Percentiles rank a stretch among this genome's conserved stretches.
Conservation (phyloP, 345 rosid genomes). For the Gossypium anomalum region DNA sequence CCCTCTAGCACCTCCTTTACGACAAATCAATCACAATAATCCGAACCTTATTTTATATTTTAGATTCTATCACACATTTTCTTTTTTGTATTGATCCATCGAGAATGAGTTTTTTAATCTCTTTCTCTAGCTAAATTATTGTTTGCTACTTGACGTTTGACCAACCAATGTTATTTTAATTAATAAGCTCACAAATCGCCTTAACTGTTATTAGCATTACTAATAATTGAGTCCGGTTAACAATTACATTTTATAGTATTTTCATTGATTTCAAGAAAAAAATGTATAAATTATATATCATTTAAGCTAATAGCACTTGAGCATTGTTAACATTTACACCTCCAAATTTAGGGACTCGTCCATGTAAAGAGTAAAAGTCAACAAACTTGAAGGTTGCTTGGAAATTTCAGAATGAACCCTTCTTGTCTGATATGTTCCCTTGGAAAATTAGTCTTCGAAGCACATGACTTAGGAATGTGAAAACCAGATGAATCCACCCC, state of each 20-base stretch:
- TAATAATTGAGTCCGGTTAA: too few relatives aligned
- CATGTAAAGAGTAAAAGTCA: not conserved
- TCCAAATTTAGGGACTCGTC: not conserved
- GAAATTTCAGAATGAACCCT: not conserved
- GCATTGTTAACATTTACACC: not conserved
- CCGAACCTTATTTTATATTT: not conserved
- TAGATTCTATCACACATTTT: not conserved
- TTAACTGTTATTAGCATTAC: not conserved
- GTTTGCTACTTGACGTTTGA: constrained; percentile 12
- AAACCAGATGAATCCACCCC: not conserved
- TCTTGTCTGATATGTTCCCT: not conserved
- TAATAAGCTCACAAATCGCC: not conserved
- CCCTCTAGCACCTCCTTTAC: too few relatives aligned
- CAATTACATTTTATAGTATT: too few relatives aligned
- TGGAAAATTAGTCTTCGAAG: not conserved
- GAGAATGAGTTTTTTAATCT: not conserved
- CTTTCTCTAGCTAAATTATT: not conserved
- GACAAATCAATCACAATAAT: not conserved
- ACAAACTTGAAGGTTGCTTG: not conserved
- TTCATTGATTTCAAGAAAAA: too few relatives aligned
- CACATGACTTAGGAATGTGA: not conserved
- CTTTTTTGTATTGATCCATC: too few relatives aligned
- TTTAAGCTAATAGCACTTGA: too few relatives aligned
- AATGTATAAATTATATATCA: too few relatives aligned
- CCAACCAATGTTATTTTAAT: not conserved